Percentiles rank a stretch among this genome's conserved stretches.
phyloP scores from a whole-genome alignment of 2,329 filamentous ascomycete genomes.

The Xylaria hypoxylon region DNA sequence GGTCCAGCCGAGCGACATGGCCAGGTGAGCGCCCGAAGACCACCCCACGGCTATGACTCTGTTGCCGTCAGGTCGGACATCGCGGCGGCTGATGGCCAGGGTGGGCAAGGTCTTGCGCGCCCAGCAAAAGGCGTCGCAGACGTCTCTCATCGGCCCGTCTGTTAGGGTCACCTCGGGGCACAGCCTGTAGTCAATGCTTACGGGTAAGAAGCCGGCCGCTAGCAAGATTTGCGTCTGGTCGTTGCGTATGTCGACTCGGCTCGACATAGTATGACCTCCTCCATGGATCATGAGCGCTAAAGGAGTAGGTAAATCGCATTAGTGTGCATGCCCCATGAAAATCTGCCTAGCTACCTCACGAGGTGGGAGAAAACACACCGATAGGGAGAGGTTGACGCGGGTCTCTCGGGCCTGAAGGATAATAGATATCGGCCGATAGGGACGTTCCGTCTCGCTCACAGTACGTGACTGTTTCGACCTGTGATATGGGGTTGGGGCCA shows the following conservation, averaged over 20 bases:
- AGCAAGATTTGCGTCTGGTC: constrained; percentile 55
- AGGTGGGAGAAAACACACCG: too few relatives aligned
- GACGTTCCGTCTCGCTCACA: too few relatives aligned
- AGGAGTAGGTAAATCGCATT: not conserved
- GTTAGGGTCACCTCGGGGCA: constrained; percentile 60
- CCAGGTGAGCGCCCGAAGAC: constrained; percentile 7
- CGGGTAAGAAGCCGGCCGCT: constrained; percentile 57
- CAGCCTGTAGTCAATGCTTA: constrained; percentile 63
- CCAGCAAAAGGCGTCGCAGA: constrained; percentile 57
- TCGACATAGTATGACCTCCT: constrained; percentile 56
- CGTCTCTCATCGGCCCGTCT: constrained; percentile 60
- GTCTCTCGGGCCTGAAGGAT: too few relatives aligned
- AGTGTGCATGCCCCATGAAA: too few relatives aligned
- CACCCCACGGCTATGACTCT: constrained; percentile 1
- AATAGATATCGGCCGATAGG: too few relatives aligned
- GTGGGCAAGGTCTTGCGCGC: constrained; percentile 49
- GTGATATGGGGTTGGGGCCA: too few relatives aligned
- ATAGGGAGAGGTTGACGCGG: too few relatives aligned
- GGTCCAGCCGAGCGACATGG: not conserved
- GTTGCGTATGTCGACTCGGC: constrained; percentile 52
- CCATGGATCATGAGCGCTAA: constrained; percentile 59
- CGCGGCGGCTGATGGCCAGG: not conserved
- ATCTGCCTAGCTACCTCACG: too few relatives aligned
- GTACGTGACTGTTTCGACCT: too few relatives aligned
- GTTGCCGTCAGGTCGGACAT: constrained; percentile 42